Evolutionary conservation across 2,329 filamentous ascomycete species (phyloP).

Genomic region (Didymella arachidicola): DNA sequence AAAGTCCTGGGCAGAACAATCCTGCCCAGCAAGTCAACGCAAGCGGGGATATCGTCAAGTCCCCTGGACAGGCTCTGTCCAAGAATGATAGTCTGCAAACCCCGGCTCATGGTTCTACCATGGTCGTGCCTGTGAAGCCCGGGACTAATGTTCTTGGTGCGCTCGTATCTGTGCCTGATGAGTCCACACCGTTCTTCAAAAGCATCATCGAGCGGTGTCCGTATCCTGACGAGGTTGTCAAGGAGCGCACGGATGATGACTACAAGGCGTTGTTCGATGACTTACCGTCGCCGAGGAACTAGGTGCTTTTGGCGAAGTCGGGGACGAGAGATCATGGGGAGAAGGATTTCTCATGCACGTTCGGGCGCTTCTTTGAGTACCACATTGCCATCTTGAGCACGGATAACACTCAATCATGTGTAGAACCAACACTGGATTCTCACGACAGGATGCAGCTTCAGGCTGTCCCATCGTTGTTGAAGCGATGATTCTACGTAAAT

Average conservation of each 20-base stretch:
- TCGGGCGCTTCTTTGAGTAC: neutral
- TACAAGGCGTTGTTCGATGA: neutral
- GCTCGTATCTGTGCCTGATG: neutral
- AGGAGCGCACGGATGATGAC: neutral
- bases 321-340: neutral
- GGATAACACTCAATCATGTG: too few species aligned
- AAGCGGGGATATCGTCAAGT: neutral
- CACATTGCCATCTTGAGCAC: neutral
- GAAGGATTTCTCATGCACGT: too few species aligned
- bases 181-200: neutral
- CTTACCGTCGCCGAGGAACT: neutral
- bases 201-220: neutral
- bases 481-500: too few species aligned
- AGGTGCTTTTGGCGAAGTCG: neutral
- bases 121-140: too few species aligned
- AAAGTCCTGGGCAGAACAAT: neutral
- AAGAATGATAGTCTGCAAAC: too few species aligned
- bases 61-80: neutral
- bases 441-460: too few species aligned
- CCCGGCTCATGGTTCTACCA: too few species aligned
- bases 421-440: too few species aligned
- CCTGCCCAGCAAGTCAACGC: neutral
- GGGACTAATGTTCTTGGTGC: too few species aligned
- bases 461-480: too few species aligned
- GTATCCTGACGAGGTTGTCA: neutral